Conservation (phyloP, 306 rosid species). For the Hylodesmum podocarpum region DNA sequence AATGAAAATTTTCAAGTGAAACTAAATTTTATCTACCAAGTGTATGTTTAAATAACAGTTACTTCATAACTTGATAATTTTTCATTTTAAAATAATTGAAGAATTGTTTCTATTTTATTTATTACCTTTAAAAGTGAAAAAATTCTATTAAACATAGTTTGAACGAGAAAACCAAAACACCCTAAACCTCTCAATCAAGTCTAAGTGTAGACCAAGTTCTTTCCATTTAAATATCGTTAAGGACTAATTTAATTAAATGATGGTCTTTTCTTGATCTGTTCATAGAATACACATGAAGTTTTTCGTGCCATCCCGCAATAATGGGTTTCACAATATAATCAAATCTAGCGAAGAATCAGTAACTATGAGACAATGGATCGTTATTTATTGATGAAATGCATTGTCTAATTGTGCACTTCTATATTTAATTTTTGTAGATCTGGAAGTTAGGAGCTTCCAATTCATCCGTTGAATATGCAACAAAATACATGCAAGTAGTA, state of each 20-base stretch:
- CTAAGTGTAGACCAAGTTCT: background rate
- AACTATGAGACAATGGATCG: background rate
- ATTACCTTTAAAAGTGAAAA: no score
- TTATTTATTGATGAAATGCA: background rate
- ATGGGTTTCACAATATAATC: constrained; percentile 1
- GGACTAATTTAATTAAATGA: background rate
- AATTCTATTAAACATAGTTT: no score
- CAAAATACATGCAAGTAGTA: background rate
- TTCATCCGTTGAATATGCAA: background rate
- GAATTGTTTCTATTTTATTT: no score
- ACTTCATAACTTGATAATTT: no score
- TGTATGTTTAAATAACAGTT: no score
- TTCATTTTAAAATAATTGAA: no score
- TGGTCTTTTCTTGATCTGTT: background rate
- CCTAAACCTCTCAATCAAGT: background rate
- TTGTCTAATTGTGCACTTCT: constrained; percentile 2
- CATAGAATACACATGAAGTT: background rate
- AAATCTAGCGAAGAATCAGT: background rate
- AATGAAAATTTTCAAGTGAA: background rate
- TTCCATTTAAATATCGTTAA: background rate
- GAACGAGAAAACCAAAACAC: no score
- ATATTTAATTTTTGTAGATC: constrained; percentile 19
- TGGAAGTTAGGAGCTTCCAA: background rate
- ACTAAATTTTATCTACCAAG: no score
- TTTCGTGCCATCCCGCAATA: background rate